Conservation (phyloP, 208 protist species). For the Leishmania tropica region DNA sequence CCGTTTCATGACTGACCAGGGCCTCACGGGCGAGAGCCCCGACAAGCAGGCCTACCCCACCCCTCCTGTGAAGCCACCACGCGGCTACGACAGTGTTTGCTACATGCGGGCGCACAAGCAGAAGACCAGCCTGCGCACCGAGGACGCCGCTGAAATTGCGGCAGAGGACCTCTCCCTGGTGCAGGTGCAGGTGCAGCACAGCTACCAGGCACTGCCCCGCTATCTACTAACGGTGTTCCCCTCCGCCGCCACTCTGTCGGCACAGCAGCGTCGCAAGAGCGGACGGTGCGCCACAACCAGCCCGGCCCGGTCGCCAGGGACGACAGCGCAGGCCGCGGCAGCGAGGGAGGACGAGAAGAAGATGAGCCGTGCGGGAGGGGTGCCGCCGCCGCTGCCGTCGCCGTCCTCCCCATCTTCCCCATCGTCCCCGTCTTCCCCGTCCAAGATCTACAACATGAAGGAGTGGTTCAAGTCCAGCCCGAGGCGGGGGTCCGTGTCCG, state of each 20-base stretch:
- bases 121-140: slow-evolving; percentile 9
- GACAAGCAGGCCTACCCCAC: slow-evolving; percentile 18
- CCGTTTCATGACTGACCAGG: slow-evolving; percentile 32
- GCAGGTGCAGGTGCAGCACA: slow-evolving; percentile 48
- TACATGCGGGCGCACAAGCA: slow-evolving; percentile 28
- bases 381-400: background rate
- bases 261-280: background rate
- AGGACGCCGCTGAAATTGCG: slow-evolving; percentile 9
- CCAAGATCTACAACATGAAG: slow-evolving; percentile 4
- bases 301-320: slow-evolving; percentile 22
- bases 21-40: slow-evolving; percentile 21
- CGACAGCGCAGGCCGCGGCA: slow-evolving; percentile 8
- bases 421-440: background rate
- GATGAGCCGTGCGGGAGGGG: background rate
- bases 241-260: background rate
- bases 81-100: slow-evolving; percentile 56
- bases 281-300: slow-evolving; percentile 9
- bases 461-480: background rate
- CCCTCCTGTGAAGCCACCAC: slow-evolving; percentile 6
- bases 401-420: background rate
- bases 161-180: slow-evolving; percentile 17
- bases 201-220: slow-evolving; percentile 72
- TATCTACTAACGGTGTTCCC: slow-evolving; percentile 60
- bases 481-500: background rate
- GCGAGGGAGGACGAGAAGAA: slow-evolving; percentile 8